These are phyloP conservation scores for Dictyostelium discoideum DNA, from an alignment of 78 protist genomes.

Conservation along the genomic window DNA sequence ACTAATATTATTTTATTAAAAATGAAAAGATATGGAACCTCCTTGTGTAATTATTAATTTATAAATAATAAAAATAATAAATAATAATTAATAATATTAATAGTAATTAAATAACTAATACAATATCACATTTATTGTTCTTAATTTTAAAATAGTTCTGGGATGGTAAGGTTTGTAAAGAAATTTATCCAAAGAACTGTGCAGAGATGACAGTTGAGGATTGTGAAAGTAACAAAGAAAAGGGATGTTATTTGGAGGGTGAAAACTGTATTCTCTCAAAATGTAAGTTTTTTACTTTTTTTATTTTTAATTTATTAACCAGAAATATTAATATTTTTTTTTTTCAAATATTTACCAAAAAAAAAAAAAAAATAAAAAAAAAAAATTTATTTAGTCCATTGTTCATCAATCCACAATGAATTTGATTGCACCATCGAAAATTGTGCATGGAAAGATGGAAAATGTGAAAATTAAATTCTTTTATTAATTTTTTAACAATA, in stretches of 20 bases:
- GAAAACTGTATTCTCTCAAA: not conserved
- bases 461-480: not conserved
- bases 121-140: no score
- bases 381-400: not conserved
- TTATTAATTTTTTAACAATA: no score
- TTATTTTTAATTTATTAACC: no score
- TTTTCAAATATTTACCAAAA: no score
- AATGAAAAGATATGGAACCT: not conserved
- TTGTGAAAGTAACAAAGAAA: not conserved
- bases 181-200: not conserved
- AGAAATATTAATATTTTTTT: not conserved
- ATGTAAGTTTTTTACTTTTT: not conserved
- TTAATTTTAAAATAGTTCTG: not conserved
- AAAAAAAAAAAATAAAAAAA: no score
- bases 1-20: not conserved
- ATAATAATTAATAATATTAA: no score
- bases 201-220: not conserved
- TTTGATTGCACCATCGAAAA: conserved; percentile 19
- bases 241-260: not conserved
- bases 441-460: not conserved
- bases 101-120: no score
- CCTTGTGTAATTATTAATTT: not conserved
- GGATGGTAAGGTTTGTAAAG: not conserved
- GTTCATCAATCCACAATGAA: conserved; percentile 1
- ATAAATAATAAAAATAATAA: no score